These are phyloP conservation scores for Globisporangium polare DNA, from an alignment of 352 stramenopile genomes.

Conservation along the genomic window DNA sequence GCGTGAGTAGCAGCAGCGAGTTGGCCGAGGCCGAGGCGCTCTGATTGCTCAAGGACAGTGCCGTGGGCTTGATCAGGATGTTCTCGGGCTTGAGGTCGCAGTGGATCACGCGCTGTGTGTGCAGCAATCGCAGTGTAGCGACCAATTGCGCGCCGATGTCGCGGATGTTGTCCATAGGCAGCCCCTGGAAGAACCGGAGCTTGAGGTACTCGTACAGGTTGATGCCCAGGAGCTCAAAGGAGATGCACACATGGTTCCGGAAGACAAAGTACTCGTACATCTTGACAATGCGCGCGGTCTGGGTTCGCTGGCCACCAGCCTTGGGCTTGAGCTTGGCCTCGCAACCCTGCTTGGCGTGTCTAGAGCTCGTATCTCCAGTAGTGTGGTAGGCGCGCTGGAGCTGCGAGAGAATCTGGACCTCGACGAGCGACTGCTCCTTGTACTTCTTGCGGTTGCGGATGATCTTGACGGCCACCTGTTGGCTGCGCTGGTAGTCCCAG, in stretches of 20 bases:
- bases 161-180: conserved; percentile 88
- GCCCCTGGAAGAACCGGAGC: conserved; percentile 92
- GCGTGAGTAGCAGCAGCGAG: not conserved
- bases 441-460: conserved; percentile 97
- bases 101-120: conserved; percentile 90
- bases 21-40: not conserved
- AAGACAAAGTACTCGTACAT: conserved; percentile 94
- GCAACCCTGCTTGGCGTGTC: not conserved
- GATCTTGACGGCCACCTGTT: conserved; percentile 96
- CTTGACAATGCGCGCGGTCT: conserved; percentile 69
- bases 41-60: not conserved
- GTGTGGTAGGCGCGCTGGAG: conserved; percentile 51
- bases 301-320: conserved; percentile 8
- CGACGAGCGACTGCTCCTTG: conserved; percentile 92
- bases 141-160: conserved; percentile 88
- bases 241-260: conserved; percentile 94
- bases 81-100: conserved; percentile 99
- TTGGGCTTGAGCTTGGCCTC: not conserved
- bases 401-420: conserved; percentile 92
- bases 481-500: conserved; percentile 74
- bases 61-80: conserved; percentile 52
- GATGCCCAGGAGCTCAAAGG: conserved; percentile 94
- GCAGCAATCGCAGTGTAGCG: conserved; percentile 69
- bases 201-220: conserved; percentile 98
- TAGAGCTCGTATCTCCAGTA: not conserved